Evolutionary conservation across 495 filamentous ascomycete genomes (phyloP).

Genomic region (Xanthoparmelia taractica): DNA sequence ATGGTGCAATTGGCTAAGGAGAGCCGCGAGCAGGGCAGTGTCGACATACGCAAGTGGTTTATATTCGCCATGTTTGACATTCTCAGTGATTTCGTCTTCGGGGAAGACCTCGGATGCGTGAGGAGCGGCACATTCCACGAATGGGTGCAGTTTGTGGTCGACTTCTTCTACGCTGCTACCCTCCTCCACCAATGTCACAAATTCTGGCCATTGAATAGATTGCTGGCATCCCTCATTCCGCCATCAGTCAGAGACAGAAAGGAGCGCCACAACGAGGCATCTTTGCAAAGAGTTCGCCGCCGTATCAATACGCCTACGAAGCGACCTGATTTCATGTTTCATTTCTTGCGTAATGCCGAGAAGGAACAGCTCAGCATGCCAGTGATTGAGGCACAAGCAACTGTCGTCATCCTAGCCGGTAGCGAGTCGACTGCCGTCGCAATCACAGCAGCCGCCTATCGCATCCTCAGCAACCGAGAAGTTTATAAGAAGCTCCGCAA

Average conservation of each 20-base stretch:
- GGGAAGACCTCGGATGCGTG: conserved; percentile 18
- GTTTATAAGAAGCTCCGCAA: conserved; percentile 31
- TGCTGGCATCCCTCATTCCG: conserved; percentile 12
- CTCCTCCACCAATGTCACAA: conserved; percentile 19
- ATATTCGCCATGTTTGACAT: conserved; percentile 17
- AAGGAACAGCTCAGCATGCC: conserved; percentile 12
- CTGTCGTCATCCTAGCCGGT: conserved; percentile 15
- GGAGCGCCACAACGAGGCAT: conserved; percentile 11
- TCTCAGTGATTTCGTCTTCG: conserved; percentile 17
- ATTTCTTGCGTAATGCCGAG: conserved; percentile 16
- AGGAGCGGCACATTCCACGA: conserved; percentile 12
- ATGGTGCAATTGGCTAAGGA: conserved; percentile 17
- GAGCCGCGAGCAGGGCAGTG: conserved; percentile 5
- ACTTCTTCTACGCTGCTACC: conserved; percentile 18
- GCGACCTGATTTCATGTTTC: conserved; percentile 18
- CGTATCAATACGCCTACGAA: conserved; percentile 7
- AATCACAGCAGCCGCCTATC: conserved; percentile 12
- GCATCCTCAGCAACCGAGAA: conserved; percentile 35
- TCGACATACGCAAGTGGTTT: conserved; percentile 19
- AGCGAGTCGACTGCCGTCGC: conserved; percentile 10
- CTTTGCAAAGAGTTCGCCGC: conserved; percentile 14
- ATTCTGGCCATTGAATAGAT: conserved; percentile 9
- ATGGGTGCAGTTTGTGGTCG: conserved; percentile 16
- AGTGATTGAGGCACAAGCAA: conserved; percentile 17
- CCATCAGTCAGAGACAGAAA: conserved; percentile 11